Conservation (phyloP, 2,329 filamentous ascomycete genomes). For the Diaporthe sp. region DNA sequence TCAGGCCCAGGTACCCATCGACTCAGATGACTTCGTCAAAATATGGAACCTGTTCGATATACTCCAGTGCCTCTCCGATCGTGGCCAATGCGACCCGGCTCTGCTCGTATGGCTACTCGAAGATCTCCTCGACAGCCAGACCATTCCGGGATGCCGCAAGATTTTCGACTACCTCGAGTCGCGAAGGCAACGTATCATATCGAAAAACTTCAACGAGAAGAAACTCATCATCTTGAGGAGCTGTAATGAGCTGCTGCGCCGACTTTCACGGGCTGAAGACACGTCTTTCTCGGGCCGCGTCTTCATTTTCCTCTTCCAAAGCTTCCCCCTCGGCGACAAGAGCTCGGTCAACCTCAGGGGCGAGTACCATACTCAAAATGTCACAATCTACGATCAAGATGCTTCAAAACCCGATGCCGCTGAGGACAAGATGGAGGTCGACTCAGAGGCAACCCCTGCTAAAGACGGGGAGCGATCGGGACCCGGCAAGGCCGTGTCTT, state of each 20-base stretch:
- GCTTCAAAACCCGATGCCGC: conserved; percentile 51
- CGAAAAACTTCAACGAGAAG: conserved; percentile 85
- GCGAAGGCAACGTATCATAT: conserved; percentile 87
- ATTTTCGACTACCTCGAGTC: conserved; percentile 98
- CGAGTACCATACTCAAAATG: conserved; percentile 96
- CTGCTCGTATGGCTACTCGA: conserved; percentile 93
- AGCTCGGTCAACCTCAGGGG: conserved; percentile 97
- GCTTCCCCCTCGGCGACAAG: conserved; percentile 95
- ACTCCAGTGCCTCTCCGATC: conserved; percentile 88
- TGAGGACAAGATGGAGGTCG: conserved; percentile 76
- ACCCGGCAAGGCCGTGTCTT: conserved; percentile 59
- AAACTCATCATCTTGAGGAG: conserved; percentile 90
- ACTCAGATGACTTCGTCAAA: conserved; percentile 82
- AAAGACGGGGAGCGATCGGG: conserved; percentile 53
- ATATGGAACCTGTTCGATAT: conserved; percentile 97
- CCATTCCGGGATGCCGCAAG: conserved; percentile 88
- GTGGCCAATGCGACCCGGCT: conserved; percentile 82
- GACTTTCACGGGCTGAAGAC: conserved; percentile 95
- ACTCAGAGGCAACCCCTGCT: conserved; percentile 60
- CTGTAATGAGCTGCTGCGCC: conserved; percentile 94
- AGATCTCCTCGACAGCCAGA: conserved; percentile 95
- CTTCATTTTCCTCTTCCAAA: conserved; percentile 99
- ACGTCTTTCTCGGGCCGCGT: conserved; percentile 97
- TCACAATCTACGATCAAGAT: conserved; percentile 83
- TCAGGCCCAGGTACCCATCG: conserved; percentile 81